Percentiles rank a stretch among this genome's conserved stretches.
Evolutionary conservation across 2,329 filamentous ascomycete species (phyloP).

Genomic region (Clonostachys rhizophaga): DNA sequence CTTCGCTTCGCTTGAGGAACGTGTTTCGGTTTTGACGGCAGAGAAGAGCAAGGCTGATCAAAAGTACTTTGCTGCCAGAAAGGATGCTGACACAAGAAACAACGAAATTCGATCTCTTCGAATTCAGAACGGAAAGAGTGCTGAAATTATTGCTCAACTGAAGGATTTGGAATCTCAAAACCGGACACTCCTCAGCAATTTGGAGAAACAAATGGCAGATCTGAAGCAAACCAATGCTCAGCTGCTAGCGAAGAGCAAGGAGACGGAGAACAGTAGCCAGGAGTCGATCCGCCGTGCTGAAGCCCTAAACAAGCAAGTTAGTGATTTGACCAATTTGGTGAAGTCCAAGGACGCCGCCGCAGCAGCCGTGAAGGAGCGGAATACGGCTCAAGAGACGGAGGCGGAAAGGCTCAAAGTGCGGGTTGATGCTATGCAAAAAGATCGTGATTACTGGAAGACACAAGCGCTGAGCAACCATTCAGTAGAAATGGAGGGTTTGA

Average conservation of each 20-base stretch:
- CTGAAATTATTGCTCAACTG: conserved; percentile 87
- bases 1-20: conserved; percentile 71
- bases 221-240: conserved; percentile 73
- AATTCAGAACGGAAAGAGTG: conserved; percentile 81
- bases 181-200: conserved; percentile 69
- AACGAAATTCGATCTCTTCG: conserved; percentile 75
- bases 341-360: conserved; percentile 67
- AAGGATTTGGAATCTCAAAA: conserved; percentile 85
- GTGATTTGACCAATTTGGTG: conserved; percentile 70
- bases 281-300: conserved; percentile 70
- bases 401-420: conserved; percentile 75
- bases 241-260: conserved; percentile 67
- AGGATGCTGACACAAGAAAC: conserved; percentile 82
- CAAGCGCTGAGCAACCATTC: conserved; percentile 79
- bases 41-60: conserved; percentile 97
- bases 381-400: conserved; percentile 65
- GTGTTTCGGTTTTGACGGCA: conserved; percentile 65
- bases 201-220: conserved; percentile 89
- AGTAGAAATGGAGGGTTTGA: conserved; percentile 78
- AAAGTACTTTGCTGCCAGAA: conserved; percentile 95
- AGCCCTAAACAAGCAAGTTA: conserved; percentile 68
- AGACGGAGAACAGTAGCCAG: conserved; percentile 64
- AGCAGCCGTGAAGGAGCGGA: conserved; percentile 46
- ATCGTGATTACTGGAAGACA: conserved; percentile 79
- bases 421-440: conserved; percentile 74